Evolutionary conservation across 257 asterid genomes (phyloP).

Genomic region (Solanum lycopersicoides): DNA sequence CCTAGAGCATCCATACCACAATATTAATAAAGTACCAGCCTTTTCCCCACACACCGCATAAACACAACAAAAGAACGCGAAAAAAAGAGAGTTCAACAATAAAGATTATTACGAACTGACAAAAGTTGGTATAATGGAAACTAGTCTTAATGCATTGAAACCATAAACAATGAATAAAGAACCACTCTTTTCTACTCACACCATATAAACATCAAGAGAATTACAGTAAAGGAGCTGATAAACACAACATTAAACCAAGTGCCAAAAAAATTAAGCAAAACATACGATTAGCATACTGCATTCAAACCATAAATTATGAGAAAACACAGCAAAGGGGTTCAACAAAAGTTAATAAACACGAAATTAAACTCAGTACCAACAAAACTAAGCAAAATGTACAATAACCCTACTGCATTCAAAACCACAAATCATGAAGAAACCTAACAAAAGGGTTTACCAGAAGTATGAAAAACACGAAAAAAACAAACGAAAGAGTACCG

Average conservation of each 20-base stretch:
- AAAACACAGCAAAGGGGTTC: not conserved
- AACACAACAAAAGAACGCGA: not conserved
- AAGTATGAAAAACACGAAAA: not conserved
- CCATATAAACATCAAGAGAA: not conserved
- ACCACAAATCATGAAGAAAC: not conserved
- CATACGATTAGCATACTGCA: not conserved
- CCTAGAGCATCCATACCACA: not conserved
- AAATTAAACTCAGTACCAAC: not conserved
- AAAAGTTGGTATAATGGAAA: not conserved
- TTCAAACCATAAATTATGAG: not conserved
- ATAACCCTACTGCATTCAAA: not conserved
- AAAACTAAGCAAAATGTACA: not conserved
- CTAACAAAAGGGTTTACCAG: not conserved
- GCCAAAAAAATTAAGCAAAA: not conserved
- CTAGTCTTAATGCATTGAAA: not conserved
- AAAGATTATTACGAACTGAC: not conserved
- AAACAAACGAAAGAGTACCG: slow-evolving; percentile 26
- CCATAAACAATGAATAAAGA: not conserved
- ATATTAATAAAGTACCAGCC: not conserved
- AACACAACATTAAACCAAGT: not conserved
- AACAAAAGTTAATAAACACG: not conserved
- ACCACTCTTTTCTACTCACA: not conserved
- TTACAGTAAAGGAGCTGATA: not conserved
- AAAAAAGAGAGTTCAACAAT: not conserved
- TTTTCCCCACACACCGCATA: not conserved